phyloP scores from a whole-genome alignment of 2,329 filamentous ascomycete genomes.

The Coniochaeta hoffmannii region DNA sequence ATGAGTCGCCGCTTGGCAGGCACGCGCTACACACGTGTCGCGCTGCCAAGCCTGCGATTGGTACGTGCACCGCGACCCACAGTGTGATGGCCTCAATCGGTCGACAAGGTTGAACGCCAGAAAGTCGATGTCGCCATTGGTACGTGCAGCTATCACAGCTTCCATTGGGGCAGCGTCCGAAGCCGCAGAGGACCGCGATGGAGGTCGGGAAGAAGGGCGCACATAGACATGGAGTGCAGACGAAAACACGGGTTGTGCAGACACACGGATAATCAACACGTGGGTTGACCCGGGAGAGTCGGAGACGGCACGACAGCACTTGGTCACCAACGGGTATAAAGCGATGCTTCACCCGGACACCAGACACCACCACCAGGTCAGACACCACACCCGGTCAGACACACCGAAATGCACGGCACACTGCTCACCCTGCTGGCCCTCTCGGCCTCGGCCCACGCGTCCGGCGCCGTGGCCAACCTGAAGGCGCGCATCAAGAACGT shows the following conservation, averaged over 20 bases:
- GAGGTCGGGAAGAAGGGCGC: too few species aligned
- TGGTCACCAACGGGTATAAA: too few species aligned
- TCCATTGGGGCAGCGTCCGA: too few species aligned
- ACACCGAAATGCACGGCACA: background rate
- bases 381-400: background rate
- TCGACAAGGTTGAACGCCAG: background rate
- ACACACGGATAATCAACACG: too few species aligned
- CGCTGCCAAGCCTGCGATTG: background rate
- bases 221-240: too few species aligned
- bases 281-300: too few species aligned
- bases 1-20: background rate
- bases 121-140: background rate
- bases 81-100: background rate
- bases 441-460: background rate
- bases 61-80: background rate
- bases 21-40: background rate
- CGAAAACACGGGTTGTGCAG: too few species aligned
- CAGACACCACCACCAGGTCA: background rate
- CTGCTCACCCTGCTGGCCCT: background rate
- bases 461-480: slow-evolving; percentile 1
- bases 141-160: too few species aligned
- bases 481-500: slow-evolving; percentile 38
- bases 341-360: background rate
- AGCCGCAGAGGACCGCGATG: too few species aligned
- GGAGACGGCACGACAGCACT: too few species aligned